Evolutionary conservation across 495 filamentous ascomycete genomes (phyloP), one percentile per base, ranked within the genome.

Genomic region (Penicillium silybi): DNA sequence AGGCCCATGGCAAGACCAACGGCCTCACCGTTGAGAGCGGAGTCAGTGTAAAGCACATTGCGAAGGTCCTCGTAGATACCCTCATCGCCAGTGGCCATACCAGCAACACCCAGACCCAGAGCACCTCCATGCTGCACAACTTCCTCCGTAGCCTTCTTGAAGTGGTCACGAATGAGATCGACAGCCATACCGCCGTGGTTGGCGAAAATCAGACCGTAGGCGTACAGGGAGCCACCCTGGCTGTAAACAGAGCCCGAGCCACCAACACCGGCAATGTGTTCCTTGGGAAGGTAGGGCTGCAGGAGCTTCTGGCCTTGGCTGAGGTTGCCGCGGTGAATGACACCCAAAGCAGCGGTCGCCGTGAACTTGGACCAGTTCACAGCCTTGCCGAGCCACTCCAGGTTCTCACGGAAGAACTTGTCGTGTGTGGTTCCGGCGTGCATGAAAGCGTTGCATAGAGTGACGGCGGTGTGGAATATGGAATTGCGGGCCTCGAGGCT

Each of bases 321-420:
- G 38, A 97, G 71, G 63, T 99, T 97, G 41, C 95, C 95, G 17
- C 88, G 84, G 70, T 99, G 95, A 48, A 99, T 97, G 26, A 97
- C 93, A 65, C 95, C 95, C 23, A 99, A 75, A 6, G 95, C 92
- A 43, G 95, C 95, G 10, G 95, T 99, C 6, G 95, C 95, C 1
- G 95, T 96, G 66, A 99, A 99, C 64, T 99, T 99, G 50, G 93
- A 97, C 95, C 95, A 99, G 73, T 99, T 99, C 15, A 97, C 89
- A 40, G 95, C 95, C 74, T 97, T 99, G 27, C 92, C 90, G 8
- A 99, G 80, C 95, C 95, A 99, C 44, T 99, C 95, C 23, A 99
- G 70, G 54, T 97, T 99, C 56, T 97, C 91, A 2, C 95, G 80
- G 78, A 97, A 97, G 75, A 97, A 99, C 59, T 87, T 90, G 68